Evolutionary conservation across 441 rosid species (phyloP), one percentile per base, ranked within the genome.

Genomic region (Francoa sonchifolia): DNA sequence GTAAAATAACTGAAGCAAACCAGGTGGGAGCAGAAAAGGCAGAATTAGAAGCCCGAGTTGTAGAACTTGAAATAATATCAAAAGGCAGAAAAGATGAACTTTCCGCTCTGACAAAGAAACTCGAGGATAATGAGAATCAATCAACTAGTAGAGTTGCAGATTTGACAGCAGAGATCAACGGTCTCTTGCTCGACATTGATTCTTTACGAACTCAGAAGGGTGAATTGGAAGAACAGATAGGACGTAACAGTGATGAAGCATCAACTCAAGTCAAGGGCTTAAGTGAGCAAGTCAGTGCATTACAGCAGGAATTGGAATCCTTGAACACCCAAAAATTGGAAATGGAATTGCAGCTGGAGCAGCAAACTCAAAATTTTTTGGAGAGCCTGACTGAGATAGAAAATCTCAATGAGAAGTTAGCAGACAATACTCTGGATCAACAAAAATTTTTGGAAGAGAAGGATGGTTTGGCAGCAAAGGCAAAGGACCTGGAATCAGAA

Each of bases 81-180:
- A 49, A 65, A 44, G 68, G 58, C 53, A 73, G 61, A 55, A 74
- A 42, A 54, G 67, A 62, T 45, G 81, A 73, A 50, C 44, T 76
- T 41, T 58, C 73, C 47, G 48, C 61, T 60, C 54, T 76, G 13
- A 37, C 37, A 35, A 76, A 69, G 63, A 67, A 69, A 61, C 55
- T 78, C 2, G 78, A 76, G 62, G 79, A 69, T 32, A 66, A 52
- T 43, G 72, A 67, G 62, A 66, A 50, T 23, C 73, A 74, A 60
- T 71, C 77, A 14, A 55, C 55, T 40, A 66, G 73, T 20, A 66
- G 60, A 61, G 52, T 26, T 15, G 86, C 76, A 61, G 80, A 57
- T 43, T 66, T 83, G 77, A 68, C 61, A 8, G 39, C 22, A 32
- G 69, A 63, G 59, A 33, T 80, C 21, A 52, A 68, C 44, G 55